phyloP scores from a whole-genome alignment of 78 protist species.

The Tieghemostelium lacteum region DNA sequence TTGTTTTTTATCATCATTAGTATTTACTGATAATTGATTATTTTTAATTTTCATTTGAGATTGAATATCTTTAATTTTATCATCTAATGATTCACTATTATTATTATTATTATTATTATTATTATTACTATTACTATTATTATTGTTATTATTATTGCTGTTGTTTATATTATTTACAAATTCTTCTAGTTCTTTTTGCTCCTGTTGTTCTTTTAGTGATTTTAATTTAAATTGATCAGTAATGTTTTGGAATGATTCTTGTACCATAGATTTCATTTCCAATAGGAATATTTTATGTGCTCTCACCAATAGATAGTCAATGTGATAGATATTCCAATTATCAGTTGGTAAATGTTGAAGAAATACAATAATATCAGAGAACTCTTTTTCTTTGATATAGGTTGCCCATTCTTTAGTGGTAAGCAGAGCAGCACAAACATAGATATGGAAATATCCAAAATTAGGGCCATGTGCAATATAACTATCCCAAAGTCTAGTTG shows the following conservation, averaged over 20 bases:
- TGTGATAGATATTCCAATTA: constrained; percentile 60
- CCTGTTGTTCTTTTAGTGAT: neutral
- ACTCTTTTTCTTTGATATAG: constrained; percentile 30
- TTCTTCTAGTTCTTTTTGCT: neutral
- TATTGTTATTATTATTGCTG: constrained; percentile 9
- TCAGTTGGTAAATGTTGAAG: constrained; percentile 64
- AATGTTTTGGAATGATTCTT: constrained; percentile 15
- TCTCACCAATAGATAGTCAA: constrained; percentile 61
- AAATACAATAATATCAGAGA: constrained; percentile 51
- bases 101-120: constrained; percentile 2
- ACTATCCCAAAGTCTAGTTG: constrained; percentile 62
- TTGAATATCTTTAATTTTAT: neutral
- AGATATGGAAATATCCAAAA: constrained; percentile 74
- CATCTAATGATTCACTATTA: neutral
- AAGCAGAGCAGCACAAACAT: constrained; percentile 62
- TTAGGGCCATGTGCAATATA: constrained; percentile 77
- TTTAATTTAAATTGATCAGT: constrained; percentile 3
- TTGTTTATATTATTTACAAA: neutral
- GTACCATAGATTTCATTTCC: constrained; percentile 46
- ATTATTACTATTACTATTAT: constrained; percentile 23
- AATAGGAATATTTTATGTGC: constrained; percentile 68
- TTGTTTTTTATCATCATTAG: neutral
- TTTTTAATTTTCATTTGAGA: constrained; percentile 26
- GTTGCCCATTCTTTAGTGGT: constrained; percentile 56
- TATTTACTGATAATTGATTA: neutral